Percentiles rank a stretch among this genome's conserved stretches.
phyloP scores from a whole-genome alignment of 306 rosid species.

The Medicago arabica region DNA sequence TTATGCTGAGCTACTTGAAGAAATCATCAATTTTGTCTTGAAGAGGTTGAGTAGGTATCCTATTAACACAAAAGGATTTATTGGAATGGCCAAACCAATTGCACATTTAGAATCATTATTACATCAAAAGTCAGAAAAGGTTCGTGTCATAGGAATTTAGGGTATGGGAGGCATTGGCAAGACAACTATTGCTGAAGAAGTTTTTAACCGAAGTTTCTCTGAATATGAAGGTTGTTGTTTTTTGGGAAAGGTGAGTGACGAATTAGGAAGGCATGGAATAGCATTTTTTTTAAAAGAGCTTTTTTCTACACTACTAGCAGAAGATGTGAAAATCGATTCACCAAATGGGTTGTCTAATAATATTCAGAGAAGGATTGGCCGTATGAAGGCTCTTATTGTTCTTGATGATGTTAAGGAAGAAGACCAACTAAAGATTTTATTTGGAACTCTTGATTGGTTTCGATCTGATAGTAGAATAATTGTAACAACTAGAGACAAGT shows the following conservation, averaged over 20 bases:
- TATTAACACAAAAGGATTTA: not conserved
- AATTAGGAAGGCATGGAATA: not conserved
- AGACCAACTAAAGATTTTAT: not conserved
- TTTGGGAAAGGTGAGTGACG: not conserved
- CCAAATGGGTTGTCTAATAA: not conserved
- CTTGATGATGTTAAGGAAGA: constrained; percentile 37
- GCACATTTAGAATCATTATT: not conserved
- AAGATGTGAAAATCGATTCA: not conserved
- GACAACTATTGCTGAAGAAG: not conserved
- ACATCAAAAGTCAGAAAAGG: not conserved
- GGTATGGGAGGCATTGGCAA: not conserved
- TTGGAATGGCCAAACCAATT: not conserved
- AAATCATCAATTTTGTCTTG: no score
- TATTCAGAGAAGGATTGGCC: not conserved
- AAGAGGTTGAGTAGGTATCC: not conserved
- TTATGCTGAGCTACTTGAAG: not conserved
- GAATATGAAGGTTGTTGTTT: not conserved
- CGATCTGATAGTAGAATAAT: not conserved
- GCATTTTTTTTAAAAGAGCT: no score
- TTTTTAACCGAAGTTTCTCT: not conserved
- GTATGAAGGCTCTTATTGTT: not conserved
- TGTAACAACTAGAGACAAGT: no score
- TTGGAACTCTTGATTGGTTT: constrained; percentile 9
- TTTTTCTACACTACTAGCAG: not conserved
- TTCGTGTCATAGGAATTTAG: not conserved